A percentile compares a stretch with the other conserved stretches of the same genome.
Evolutionary conservation across 495 filamentous ascomycete species (phyloP).

Genomic region (Neurospora tetraspora): DNA sequence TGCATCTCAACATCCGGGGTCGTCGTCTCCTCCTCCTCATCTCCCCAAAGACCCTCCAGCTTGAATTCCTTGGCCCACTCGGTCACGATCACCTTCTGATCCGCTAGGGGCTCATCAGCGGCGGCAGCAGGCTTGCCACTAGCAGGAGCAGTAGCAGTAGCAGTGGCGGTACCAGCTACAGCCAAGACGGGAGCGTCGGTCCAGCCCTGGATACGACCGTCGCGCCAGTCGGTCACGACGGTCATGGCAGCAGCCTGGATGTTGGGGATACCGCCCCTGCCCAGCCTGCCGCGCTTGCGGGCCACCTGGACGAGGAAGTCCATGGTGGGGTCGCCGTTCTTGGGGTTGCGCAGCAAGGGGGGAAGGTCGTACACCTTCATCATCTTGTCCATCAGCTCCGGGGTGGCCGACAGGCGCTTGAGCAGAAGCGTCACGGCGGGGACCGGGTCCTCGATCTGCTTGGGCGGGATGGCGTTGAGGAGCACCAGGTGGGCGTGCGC

Average conservation of each 20-base stretch:
- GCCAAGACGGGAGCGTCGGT: constrained; percentile 58
- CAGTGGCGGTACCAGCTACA: constrained; percentile 35
- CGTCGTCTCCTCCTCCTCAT: constrained; percentile 23
- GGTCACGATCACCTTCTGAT: constrained; percentile 78
- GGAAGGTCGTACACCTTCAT: constrained; percentile 74
- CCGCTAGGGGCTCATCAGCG: constrained; percentile 37
- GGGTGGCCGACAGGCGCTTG: constrained; percentile 59
- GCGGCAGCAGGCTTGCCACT: constrained; percentile 12
- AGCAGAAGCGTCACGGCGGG: constrained; percentile 76
- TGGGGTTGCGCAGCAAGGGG: constrained; percentile 51
- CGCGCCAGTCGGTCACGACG: constrained; percentile 90
- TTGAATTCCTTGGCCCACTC: constrained; percentile 96
- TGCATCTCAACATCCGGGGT: constrained; percentile 24
- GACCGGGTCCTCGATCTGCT: constrained; percentile 84
- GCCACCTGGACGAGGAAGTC: constrained; percentile 94
- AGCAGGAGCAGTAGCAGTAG: constrained; percentile 4
- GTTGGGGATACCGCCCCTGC: constrained; percentile 86
- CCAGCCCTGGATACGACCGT: constrained; percentile 93
- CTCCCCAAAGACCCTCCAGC: constrained; percentile 86
- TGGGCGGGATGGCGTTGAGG: constrained; percentile 84
- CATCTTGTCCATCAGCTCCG: constrained; percentile 64
- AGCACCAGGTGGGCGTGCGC: constrained; percentile 78
- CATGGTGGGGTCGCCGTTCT: constrained; percentile 64
- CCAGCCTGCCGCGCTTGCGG: constrained; percentile 78
- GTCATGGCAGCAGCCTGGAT: constrained; percentile 77